Conservation (phyloP, 495 filamentous ascomycete genomes). For the Pseudevernia furfuracea region DNA sequence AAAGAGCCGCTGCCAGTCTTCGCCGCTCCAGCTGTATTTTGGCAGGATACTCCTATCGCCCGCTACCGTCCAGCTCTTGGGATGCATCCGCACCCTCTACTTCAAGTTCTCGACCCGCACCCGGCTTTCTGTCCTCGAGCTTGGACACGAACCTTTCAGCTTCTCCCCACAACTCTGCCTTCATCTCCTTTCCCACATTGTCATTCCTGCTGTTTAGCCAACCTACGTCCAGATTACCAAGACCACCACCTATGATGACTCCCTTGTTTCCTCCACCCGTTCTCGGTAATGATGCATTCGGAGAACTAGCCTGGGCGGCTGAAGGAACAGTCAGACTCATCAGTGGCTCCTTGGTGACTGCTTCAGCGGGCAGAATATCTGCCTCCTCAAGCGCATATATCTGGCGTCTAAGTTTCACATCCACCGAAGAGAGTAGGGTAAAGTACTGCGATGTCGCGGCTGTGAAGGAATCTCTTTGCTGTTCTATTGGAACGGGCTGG, state of each 20-base stretch:
- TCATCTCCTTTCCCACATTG: slow-evolving; percentile 68
- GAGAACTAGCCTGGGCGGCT: slow-evolving; percentile 23
- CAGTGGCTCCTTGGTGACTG: slow-evolving; percentile 23
- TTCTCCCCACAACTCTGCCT: slow-evolving; percentile 66
- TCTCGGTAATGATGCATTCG: slow-evolving; percentile 30
- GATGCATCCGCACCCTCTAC: background rate
- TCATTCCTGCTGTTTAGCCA: slow-evolving; percentile 77
- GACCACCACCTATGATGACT: slow-evolving; percentile 44
- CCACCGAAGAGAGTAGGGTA: slow-evolving; percentile 57
- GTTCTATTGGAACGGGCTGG: slow-evolving; percentile 30
- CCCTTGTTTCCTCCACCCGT: slow-evolving; percentile 17
- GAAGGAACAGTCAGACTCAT: slow-evolving; percentile 26
- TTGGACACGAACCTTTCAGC: slow-evolving; percentile 41
- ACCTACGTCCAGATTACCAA: slow-evolving; percentile 66
- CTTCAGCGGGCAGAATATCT: slow-evolving; percentile 53
- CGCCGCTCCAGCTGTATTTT: background rate
- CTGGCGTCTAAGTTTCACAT: slow-evolving; percentile 66
- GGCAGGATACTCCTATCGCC: background rate
- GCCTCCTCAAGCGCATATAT: slow-evolving; percentile 74
- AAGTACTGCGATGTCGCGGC: slow-evolving; percentile 58
- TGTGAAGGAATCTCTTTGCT: slow-evolving; percentile 54
- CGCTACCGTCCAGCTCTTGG: background rate
- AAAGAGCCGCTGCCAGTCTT: background rate
- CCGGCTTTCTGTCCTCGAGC: slow-evolving; percentile 4
- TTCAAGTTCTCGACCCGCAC: background rate